Percentiles rank a stretch among this genome's conserved stretches.
These are phyloP conservation scores for Candida freyschussii DNA, from an alignment of 1,139 yeast species.

Conservation along the genomic window DNA sequence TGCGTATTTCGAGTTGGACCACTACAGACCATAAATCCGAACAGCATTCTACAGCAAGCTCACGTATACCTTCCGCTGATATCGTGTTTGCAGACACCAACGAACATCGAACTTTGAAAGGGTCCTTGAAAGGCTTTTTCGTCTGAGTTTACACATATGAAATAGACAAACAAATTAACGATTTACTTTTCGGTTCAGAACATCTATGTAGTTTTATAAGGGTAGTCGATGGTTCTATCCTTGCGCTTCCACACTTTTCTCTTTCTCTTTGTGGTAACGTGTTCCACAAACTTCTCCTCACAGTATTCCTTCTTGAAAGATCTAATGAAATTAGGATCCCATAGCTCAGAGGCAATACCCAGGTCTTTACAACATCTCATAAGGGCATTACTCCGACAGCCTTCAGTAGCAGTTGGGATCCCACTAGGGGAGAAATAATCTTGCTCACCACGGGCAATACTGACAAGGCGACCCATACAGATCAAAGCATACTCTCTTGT, in stretches of 20 bases:
- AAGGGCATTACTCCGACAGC: conserved; percentile 92
- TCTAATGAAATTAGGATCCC: conserved; percentile 93
- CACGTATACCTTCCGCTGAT: conserved; percentile 2
- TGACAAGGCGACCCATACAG: conserved; percentile 82
- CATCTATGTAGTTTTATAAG: conserved; percentile 46
- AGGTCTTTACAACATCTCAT: conserved; percentile 98
- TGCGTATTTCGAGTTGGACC: conserved; percentile 7
- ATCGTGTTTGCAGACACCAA: conserved; percentile 3
- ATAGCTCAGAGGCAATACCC: conserved; percentile 92
- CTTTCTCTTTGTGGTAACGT: conserved; percentile 74
- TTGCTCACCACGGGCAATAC: conserved; percentile 94
- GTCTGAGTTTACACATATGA: background rate
- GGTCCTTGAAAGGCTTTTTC: conserved; percentile 6
- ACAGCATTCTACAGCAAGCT: too few species aligned
- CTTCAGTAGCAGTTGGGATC: conserved; percentile 94
- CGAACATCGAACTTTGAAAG: conserved; percentile 5
- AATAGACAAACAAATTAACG: background rate
- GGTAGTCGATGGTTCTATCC: conserved; percentile 74
- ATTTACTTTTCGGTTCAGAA: background rate
- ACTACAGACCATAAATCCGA: background rate
- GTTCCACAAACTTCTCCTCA: conserved; percentile 84
- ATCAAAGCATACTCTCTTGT: conserved; percentile 88
- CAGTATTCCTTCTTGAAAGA: conserved; percentile 71
- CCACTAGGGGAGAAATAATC: conserved; percentile 85
- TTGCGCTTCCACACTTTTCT: conserved; percentile 89